Evolutionary conservation across 169 alveolate species (phyloP).

Genomic region (Eimeria sp.): DNA sequence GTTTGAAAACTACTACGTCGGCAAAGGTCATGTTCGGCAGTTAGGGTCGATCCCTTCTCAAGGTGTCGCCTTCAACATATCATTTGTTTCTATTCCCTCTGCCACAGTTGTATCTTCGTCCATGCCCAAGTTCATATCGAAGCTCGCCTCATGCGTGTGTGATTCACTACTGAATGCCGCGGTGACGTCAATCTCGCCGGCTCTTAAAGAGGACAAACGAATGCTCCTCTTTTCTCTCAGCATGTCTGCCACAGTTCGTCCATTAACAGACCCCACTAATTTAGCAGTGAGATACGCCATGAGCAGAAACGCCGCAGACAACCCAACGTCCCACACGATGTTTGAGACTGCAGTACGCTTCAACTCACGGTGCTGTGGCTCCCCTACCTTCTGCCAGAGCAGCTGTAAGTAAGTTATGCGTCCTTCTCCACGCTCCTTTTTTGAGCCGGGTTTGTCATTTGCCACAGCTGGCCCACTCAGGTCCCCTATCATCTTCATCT

Average conservation of each 20-base stretch:
- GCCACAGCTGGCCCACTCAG: not conserved
- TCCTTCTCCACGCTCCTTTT: not conserved
- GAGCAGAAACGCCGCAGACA: not conserved
- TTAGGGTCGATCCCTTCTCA: not conserved
- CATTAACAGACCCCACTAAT: slow-evolving; percentile 9
- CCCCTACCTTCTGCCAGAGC: slow-evolving; percentile 71
- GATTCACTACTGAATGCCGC: not conserved
- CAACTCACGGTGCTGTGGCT: slow-evolving; percentile 45
- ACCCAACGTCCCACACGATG: slow-evolving; percentile 28
- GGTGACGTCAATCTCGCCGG: slow-evolving; percentile 13
- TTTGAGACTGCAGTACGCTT: slow-evolving; percentile 28
- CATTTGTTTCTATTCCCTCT: slow-evolving; percentile 10
- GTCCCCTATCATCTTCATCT: not conserved
- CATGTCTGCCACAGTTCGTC: slow-evolving; percentile 34
- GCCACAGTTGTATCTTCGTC: slow-evolving; percentile 6
- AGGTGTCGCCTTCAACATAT: not conserved
- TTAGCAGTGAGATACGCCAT: not conserved
- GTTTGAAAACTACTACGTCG: not conserved
- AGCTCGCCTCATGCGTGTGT: not conserved
- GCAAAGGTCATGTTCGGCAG: not conserved
- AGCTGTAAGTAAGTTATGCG: slow-evolving; percentile 40
- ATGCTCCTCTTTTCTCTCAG: not conserved
- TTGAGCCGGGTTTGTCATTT: not conserved
- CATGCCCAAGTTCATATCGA: not conserved
- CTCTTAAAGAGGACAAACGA: not conserved